Conservation (phyloP, 208 protist genomes). For the Crithidia mellificae region DNA sequence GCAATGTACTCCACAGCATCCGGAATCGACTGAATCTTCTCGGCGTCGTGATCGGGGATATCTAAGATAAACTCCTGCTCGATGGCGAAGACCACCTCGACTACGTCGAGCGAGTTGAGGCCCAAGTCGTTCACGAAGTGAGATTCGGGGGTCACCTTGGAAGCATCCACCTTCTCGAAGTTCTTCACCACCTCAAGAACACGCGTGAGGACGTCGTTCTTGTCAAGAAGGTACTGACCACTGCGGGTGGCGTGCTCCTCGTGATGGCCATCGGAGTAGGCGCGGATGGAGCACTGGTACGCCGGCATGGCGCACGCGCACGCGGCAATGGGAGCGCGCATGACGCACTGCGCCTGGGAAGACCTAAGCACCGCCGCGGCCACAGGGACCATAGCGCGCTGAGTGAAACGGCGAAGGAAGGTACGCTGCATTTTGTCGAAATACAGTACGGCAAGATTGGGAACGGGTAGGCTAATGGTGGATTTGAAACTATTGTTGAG, state of each 20-base stretch:
- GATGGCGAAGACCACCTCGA: slow-evolving; percentile 95
- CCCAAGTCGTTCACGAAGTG: slow-evolving; percentile 96
- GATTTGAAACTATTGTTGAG: not conserved
- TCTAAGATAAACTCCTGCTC: slow-evolving; percentile 97
- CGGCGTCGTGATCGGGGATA: slow-evolving; percentile 96
- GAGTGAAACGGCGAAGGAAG: slow-evolving; percentile 20
- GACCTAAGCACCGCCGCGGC: slow-evolving; percentile 19
- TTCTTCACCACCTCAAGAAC: slow-evolving; percentile 95
- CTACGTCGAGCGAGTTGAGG: slow-evolving; percentile 95
- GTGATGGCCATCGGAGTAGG: slow-evolving; percentile 65
- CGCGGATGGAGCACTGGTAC: slow-evolving; percentile 39
- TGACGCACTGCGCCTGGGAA: slow-evolving; percentile 5
- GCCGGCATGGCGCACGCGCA: not conserved
- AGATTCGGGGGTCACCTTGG: slow-evolving; percentile 88
- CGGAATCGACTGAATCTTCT: slow-evolving; percentile 93
- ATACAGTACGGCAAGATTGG: not conserved
- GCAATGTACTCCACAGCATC: slow-evolving; percentile 95
- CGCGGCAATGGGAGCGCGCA: slow-evolving; percentile 3
- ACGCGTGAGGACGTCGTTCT: slow-evolving; percentile 94
- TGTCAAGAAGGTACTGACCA: slow-evolving; percentile 90
- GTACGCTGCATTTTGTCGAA: slow-evolving; percentile 32
- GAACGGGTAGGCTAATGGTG: not conserved
- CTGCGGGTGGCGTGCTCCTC: slow-evolving; percentile 65
- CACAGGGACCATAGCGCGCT: slow-evolving; percentile 15
- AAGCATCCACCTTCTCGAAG: slow-evolving; percentile 95